Percentiles rank a stretch among this genome's conserved stretches.
These are phyloP conservation scores for Panicum hallii DNA, from an alignment of 202 grass and related monocot species.

Conservation along the genomic window DNA sequence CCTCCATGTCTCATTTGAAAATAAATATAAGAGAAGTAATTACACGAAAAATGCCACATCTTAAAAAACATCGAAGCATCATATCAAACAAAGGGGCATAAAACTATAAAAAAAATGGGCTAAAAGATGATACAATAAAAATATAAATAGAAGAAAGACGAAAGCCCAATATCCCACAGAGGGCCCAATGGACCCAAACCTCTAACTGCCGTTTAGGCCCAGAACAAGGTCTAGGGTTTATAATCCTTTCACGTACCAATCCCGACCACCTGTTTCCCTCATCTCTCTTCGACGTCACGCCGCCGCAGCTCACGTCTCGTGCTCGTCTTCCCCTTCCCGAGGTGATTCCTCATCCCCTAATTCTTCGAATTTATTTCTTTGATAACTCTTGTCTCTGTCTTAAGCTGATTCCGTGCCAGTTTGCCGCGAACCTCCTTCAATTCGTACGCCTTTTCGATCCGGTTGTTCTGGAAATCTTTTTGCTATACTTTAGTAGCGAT, in stretches of 20 bases:
- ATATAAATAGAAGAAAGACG: not conserved
- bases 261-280: not conserved
- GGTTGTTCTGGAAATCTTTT: not conserved
- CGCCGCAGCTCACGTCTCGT: not conserved
- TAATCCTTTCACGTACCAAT: not conserved
- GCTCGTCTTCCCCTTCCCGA: not conserved
- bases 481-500: not conserved
- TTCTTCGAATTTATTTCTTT: not conserved
- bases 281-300: not conserved
- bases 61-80: not conserved
- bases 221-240: not conserved
- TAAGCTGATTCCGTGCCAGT: too few relatives aligned
- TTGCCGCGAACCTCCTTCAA: not conserved
- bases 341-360: conserved; percentile 8
- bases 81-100: not conserved
- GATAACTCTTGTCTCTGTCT: not conserved
- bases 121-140: not conserved
- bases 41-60: not conserved
- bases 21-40: not conserved
- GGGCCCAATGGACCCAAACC: not conserved
- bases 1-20: not conserved
- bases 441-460: not conserved
- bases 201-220: not conserved
- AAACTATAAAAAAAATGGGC: not conserved
- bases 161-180: not conserved